Conservation (phyloP, 1,284 basidiomycete genomes). For the Macrocystidia cucumis region DNA sequence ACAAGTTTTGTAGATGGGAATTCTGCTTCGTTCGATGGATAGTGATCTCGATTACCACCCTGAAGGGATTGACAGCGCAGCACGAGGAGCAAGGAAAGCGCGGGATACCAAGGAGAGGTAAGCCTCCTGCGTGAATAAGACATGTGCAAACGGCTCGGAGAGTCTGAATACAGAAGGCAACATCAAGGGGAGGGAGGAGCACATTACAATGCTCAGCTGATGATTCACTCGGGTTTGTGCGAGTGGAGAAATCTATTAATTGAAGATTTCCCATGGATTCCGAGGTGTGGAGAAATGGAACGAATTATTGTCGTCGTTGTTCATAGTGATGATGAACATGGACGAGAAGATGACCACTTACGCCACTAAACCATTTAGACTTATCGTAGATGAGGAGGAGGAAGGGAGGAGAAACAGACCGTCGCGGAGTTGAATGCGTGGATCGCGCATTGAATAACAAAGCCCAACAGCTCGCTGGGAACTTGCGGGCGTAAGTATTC, state of each 20-base stretch:
- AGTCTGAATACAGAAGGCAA: constrained; percentile 6
- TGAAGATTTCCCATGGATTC: constrained; percentile 22
- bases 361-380: constrained; percentile 29
- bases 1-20: too few species aligned
- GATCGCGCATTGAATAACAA: too few species aligned
- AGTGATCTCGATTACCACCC: too few species aligned
- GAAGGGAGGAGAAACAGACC: constrained; percentile 8
- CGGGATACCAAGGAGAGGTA: too few species aligned
- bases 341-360: constrained; percentile 11
- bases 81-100: not conserved
- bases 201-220: constrained; percentile 10
- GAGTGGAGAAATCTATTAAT: constrained; percentile 6
- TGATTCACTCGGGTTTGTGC: constrained; percentile 12
- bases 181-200: constrained; percentile 9
- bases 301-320: constrained; percentile 13
- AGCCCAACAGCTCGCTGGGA: constrained; percentile 15
- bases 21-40: too few species aligned
- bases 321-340: constrained; percentile 3
- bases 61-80: too few species aligned
- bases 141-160: constrained; percentile 1
- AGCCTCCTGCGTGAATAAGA: too few species aligned
- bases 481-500: constrained; percentile 20
- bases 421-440: constrained; percentile 17
- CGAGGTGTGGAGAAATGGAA: constrained; percentile 15
- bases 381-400: constrained; percentile 7